Conservation (phyloP, 2,329 filamentous ascomycete genomes). For the Aspergillus sp. region DNA sequence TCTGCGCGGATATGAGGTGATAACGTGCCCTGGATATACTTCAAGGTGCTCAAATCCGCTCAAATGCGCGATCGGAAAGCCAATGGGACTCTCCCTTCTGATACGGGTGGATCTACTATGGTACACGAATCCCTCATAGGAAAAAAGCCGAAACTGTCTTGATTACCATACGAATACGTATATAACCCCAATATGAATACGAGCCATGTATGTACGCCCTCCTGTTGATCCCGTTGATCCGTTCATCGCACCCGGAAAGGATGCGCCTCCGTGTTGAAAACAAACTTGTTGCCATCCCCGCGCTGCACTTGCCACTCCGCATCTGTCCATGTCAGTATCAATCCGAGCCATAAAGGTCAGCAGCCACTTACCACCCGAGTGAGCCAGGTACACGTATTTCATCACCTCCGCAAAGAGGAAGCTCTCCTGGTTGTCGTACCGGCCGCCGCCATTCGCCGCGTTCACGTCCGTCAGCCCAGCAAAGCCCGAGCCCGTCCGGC, state of each 20-base stretch:
- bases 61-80: slow-evolving; percentile 10
- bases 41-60: slow-evolving; percentile 23
- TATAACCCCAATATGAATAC: too few species aligned
- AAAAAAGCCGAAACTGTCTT: too few species aligned
- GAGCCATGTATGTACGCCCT: too few species aligned
- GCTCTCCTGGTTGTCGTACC: slow-evolving; percentile 73
- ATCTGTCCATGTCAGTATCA: slow-evolving; percentile 39
- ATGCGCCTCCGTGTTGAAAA: slow-evolving; percentile 66
- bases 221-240: not conserved
- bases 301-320: slow-evolving; percentile 56
- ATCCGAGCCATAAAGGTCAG: not conserved
- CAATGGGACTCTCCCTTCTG: not conserved
- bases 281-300: slow-evolving; percentile 53
- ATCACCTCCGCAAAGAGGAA: slow-evolving; percentile 86
- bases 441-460: slow-evolving; percentile 56
- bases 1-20: not conserved
- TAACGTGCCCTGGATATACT: not conserved
- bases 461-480: slow-evolving; percentile 66
- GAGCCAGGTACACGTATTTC: slow-evolving; percentile 78
- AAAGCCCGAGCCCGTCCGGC: slow-evolving; percentile 65
- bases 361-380: slow-evolving; percentile 42
- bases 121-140: too few species aligned
- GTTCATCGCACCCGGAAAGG: slow-evolving; percentile 32
- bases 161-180: too few species aligned
- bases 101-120: not conserved